Base-by-base conservation (phyloP, 2,329 filamentous ascomycete species). In the Aspergillus viridinutans region DNA sequence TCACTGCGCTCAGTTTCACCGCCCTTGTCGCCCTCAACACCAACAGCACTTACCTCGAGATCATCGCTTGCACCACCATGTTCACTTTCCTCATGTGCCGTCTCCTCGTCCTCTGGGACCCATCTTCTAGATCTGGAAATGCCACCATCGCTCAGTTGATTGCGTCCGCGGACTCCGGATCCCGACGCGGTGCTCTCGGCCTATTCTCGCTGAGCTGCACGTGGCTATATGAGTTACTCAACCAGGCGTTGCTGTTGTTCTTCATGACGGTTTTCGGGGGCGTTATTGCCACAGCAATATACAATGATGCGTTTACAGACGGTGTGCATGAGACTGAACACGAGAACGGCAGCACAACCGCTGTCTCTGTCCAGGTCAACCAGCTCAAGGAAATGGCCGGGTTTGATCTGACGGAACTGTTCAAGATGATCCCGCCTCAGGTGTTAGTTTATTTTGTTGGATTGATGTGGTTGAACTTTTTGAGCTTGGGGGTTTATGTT, bases 61-160 rank as follows among this genome's bases (percentile, higher is more conserved):
- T 45, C n/a, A 43, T 56, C 32, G 58, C 56, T 49, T 60, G 58
- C 12, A 56, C 56, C 53, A 64, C 59, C 29, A 57, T 65, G 7
- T 49, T 65, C 43, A 65, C 61, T 4, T 65, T 59, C n/a, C 52
- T 64, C n/a, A 14, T 55, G 12, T 58, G 58, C 21, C 61, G 63
- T 2, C 49, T 62, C 3, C 25, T 62, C 3, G 52, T 62, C 3
- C 20, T 56, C 7, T 17, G 54, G 4, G 50, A 59, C 43, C 42
- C 53, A 10, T 29, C 5, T 23, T 6, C 9, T 14, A 50, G 9
- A 2, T 32, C 29, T 14, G 25, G 45, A 14, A 25, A 52, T 17
- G 26, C 38, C 38, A 57, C 61, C 2, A 48, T 65, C 42, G 60
- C 63, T 3, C 50, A 58, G 20, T 17, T 53, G 12, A n/a, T 64